Percentiles rank a stretch among this genome's conserved stretches.
phyloP scores from a whole-genome alignment of 2,329 filamentous ascomycete species.

The Alternaria consortialis region DNA sequence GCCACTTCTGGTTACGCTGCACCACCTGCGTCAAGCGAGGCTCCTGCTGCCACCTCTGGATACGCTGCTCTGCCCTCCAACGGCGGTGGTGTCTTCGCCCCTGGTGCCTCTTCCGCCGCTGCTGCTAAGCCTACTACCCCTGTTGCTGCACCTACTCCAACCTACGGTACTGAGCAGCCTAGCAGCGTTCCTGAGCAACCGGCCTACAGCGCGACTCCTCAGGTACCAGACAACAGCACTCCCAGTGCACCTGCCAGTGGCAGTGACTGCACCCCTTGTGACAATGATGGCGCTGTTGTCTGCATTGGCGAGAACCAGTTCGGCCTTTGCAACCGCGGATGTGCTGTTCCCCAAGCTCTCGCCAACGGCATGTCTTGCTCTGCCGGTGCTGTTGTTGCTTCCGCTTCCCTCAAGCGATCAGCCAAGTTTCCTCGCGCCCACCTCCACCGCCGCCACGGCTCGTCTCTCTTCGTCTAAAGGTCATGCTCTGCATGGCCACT shows the following conservation, averaged over 20 bases:
- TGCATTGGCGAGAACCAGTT: constrained; percentile 56
- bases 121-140: constrained; percentile 11
- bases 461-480: constrained; percentile 32
- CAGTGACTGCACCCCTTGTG: constrained; percentile 48
- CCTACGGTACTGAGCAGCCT: constrained; percentile 18
- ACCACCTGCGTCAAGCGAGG: constrained; percentile 3
- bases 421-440: constrained; percentile 37
- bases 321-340: constrained; percentile 57
- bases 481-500: constrained; percentile 4
- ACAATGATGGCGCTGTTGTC: constrained; percentile 52
- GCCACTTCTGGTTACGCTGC: constrained; percentile 5
- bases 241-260: constrained; percentile 17
- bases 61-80: constrained; percentile 18
- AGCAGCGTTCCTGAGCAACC: constrained; percentile 17
- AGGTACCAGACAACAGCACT: constrained; percentile 19
- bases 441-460: constrained; percentile 41
- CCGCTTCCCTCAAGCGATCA: constrained; percentile 23
- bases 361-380: constrained; percentile 55
- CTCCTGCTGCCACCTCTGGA: constrained; percentile 8
- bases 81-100: constrained; percentile 36
- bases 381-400: constrained; percentile 38
- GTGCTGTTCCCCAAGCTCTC: constrained; percentile 52
- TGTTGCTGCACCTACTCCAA: background rate
- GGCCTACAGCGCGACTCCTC: background rate
- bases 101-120: constrained; percentile 43